Base-by-base conservation (phyloP, 495 filamentous ascomycete species). In the Talaromyces proteolyticus region DNA sequence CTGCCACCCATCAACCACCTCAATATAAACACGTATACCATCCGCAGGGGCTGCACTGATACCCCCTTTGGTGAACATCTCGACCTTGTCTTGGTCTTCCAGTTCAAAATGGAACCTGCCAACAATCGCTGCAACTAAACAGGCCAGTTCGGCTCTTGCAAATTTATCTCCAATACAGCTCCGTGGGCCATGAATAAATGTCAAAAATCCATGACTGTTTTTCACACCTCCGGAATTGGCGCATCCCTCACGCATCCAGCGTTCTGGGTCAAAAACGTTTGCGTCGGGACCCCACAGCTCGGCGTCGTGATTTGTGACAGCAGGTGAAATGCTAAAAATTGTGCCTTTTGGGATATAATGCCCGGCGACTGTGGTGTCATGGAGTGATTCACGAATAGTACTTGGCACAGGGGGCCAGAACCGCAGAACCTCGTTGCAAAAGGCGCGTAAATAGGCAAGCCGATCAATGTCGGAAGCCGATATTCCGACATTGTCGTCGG, bases 221-320 rank as follows among this genome's bases (percentile, higher is more conserved):
- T 71, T 64, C 70, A 88, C 62, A 55, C 74, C 67, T 61, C 68
- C 65, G 62, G 81, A 60, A 65, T 69, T 69, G 5, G 72, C 67
- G 54, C 73, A 36, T 17, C 73, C 73, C 8, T 67, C 61, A 17
- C 70, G 67, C 68, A 80, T 66, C 85, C 89, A 96, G 12, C 91
- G 75, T 53, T 94, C 88, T 0, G 91, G 91, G 26, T 79, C 73
- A 70, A 94, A 96, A 23, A 81, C 73, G 41, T 86, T 78, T 6
- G 89, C 90, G 51, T 95, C 88, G 0, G 68, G 54, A 17, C 92
- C 91, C 92, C 92, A 96, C 39, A 93, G 81, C 49, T 82, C 79
- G 41, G 69, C 75, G 46, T 76, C 75, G 60, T 86, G 86, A 62
- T 96, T 92, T 47, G 90, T 77, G 17, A 83, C 69, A 47, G 67